A percentile compares a stretch with the other conserved stretches of the same genome.
Evolutionary conservation across 2,329 filamentous ascomycete species (phyloP).

Genomic region (Fusarium sp.): DNA sequence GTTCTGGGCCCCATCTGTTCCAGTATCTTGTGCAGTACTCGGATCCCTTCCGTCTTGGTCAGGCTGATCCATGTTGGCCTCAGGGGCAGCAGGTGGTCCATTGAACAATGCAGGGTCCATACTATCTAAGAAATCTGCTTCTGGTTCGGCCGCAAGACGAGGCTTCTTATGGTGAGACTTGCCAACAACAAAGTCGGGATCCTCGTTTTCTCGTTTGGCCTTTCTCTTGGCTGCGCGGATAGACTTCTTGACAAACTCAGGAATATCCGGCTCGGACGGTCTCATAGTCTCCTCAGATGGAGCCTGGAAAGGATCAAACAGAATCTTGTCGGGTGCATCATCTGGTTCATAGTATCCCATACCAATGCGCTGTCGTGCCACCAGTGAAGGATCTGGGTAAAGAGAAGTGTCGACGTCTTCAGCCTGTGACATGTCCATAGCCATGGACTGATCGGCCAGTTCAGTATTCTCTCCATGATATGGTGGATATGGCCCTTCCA

Average conservation of each 20-base stretch:
- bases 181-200: slow-evolving; percentile 65
- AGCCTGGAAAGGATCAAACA: slow-evolving; percentile 70
- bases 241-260: slow-evolving; percentile 68
- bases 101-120: slow-evolving; percentile 67
- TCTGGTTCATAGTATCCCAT: slow-evolving; percentile 73
- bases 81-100: slow-evolving; percentile 21
- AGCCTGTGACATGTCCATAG: slow-evolving; percentile 41
- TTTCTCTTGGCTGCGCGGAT: slow-evolving; percentile 66
- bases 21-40: slow-evolving; percentile 18
- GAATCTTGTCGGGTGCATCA: slow-evolving; percentile 67
- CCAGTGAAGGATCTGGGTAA: slow-evolving; percentile 64
- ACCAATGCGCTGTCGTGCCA: slow-evolving; percentile 64
- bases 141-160: slow-evolving; percentile 46
- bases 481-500: slow-evolving; percentile 13
- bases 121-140: slow-evolving; percentile 53
- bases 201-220: slow-evolving; percentile 64
- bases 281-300: slow-evolving; percentile 61
- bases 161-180: slow-evolving; percentile 59
- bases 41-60: slow-evolving; percentile 35
- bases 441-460: slow-evolving; percentile 4
- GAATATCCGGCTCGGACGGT: slow-evolving; percentile 60
- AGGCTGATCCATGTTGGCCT: slow-evolving; percentile 38
- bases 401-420: slow-evolving; percentile 50
- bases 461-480: slow-evolving; percentile 21
- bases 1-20: slow-evolving; percentile 22